A percentile compares a stretch with the other conserved stretches of the same genome.
Conservation (phyloP, 768 basidiomycete species). For the Panaeolus papilionaceus region DNA sequence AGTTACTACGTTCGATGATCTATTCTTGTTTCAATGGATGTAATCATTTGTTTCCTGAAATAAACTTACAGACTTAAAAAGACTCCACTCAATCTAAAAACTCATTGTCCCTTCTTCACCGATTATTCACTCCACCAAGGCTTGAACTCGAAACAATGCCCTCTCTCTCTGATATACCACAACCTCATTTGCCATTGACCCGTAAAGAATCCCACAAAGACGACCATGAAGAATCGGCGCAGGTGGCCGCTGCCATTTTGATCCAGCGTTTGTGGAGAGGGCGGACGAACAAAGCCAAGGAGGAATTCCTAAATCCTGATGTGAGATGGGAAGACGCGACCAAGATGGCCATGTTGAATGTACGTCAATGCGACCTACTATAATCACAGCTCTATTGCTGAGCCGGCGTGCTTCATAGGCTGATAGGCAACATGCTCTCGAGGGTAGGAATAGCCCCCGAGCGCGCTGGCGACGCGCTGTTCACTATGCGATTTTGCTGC, state of each 20-base stretch:
- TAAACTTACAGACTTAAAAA: neutral
- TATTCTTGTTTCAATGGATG: neutral
- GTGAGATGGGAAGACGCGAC: constrained; percentile 47
- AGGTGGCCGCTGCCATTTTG: constrained; percentile 38
- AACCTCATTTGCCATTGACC: constrained; percentile 9
- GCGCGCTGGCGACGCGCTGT: constrained; percentile 55
- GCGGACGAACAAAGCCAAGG: constrained; percentile 31
- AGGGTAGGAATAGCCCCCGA: constrained; percentile 51
- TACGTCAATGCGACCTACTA: constrained; percentile 23
- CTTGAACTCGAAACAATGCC: constrained; percentile 13
- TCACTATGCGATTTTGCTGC: constrained; percentile 46
- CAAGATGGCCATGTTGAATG: constrained; percentile 43
- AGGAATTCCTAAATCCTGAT: constrained; percentile 36
- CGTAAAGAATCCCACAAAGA: constrained; percentile 22
- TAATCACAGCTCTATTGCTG: neutral
- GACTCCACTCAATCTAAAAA: no score
- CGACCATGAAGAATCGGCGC: constrained; percentile 25
- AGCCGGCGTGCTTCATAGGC: constrained; percentile 32
- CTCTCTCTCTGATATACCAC: neutral
- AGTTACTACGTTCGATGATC: neutral
- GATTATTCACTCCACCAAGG: neutral
- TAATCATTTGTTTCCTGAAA: neutral
- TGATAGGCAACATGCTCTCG: constrained; percentile 46
- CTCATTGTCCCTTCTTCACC: neutral
- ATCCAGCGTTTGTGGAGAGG: constrained; percentile 49